phyloP scores from a whole-genome alignment of 192 early-diverging fungal species.

The Coemansia asiatica region DNA sequence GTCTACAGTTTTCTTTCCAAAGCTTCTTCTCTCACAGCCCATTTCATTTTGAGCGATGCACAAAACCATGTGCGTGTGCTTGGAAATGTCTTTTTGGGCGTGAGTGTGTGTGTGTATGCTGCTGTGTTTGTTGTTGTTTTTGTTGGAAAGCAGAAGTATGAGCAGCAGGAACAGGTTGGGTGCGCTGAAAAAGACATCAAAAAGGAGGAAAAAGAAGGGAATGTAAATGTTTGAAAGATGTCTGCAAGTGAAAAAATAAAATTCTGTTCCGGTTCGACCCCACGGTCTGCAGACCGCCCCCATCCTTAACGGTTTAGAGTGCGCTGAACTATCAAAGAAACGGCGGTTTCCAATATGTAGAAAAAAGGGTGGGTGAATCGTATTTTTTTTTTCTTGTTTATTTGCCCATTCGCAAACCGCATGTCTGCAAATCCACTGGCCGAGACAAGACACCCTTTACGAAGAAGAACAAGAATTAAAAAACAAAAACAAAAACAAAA shows the following conservation, averaged over 20 bases:
- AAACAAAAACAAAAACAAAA: background rate
- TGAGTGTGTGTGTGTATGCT: background rate
- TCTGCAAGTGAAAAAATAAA: background rate
- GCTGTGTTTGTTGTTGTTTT: background rate
- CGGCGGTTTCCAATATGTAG: too few relatives aligned
- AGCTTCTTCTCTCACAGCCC: background rate
- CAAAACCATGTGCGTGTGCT: slow-evolving; percentile 5
- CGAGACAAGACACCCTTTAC: background rate
- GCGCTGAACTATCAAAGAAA: too few relatives aligned
- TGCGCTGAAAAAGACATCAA: background rate
- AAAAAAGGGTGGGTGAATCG: slow-evolving; percentile 9
- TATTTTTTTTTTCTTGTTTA: background rate
- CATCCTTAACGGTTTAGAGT: background rate
- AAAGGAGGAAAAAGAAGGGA: background rate
- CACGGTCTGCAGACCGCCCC: background rate
- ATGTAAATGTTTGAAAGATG: background rate
- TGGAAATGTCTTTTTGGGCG: background rate
- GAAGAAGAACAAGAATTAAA: background rate
- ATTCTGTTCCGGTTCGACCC: too few relatives aligned
- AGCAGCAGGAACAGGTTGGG: background rate
- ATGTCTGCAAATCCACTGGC: slow-evolving; percentile 8
- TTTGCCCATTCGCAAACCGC: background rate
- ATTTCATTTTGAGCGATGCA: background rate
- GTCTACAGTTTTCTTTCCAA: background rate
- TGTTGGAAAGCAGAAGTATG: background rate